Percentiles rank a stretch among this genome's conserved stretches.
phyloP scores from a whole-genome alignment of 1,284 basidiomycete genomes.

The Pulchroboletus neoregius region DNA sequence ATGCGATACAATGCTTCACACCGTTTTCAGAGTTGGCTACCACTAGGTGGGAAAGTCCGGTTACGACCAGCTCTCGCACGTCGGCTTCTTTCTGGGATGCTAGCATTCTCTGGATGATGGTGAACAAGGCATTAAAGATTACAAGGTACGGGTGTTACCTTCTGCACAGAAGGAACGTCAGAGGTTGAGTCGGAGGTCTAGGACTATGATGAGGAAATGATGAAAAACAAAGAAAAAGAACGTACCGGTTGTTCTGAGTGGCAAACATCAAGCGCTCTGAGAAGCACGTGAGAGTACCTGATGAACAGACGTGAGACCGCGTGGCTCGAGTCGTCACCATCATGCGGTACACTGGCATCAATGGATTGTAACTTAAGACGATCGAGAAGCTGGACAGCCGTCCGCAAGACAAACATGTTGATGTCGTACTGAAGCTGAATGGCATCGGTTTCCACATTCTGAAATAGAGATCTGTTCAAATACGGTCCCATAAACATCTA shows the following conservation, averaged over 20 bases:
- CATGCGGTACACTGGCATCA: constrained; percentile 47
- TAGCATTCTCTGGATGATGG: constrained; percentile 41
- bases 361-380: constrained; percentile 63
- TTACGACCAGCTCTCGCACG: constrained; percentile 68
- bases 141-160: constrained; percentile 35
- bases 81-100: constrained; percentile 53
- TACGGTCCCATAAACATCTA: not conserved
- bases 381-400: constrained; percentile 74
- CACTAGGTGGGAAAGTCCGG: constrained; percentile 77
- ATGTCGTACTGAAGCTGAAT: constrained; percentile 55
- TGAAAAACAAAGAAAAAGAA: constrained; percentile 5
- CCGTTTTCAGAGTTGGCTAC: constrained; percentile 86
- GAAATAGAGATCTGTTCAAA: constrained; percentile 12
- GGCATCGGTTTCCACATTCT: constrained; percentile 31
- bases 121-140: constrained; percentile 3
- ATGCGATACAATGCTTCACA: constrained; percentile 80
- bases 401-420: constrained; percentile 68
- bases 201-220: constrained; percentile 6
- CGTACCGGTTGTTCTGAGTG: constrained; percentile 46
- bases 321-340: constrained; percentile 64
- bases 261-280: constrained; percentile 56
- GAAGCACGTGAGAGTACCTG: constrained; percentile 65
- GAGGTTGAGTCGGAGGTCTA: constrained; percentile 51
- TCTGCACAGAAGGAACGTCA: constrained; percentile 49
- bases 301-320: constrained; percentile 75